A percentile compares a stretch with the other conserved stretches of the same genome.
Evolutionary conservation across 306 rosid genomes (phyloP).

Genomic region (Inga leiocalycina): DNA sequence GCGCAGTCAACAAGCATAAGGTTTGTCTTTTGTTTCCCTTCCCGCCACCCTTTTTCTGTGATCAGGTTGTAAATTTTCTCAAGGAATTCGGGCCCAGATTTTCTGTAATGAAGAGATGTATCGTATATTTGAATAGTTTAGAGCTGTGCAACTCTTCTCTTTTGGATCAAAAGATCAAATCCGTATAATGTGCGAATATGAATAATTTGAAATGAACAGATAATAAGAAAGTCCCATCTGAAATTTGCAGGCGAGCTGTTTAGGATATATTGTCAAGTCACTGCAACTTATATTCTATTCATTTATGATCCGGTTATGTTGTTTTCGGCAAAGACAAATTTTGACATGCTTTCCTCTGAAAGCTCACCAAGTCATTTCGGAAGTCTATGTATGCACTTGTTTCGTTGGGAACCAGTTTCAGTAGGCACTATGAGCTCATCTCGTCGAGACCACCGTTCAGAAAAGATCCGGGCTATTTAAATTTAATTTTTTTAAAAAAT

Average conservation of each 20-base stretch:
- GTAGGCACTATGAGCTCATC: too few relatives aligned
- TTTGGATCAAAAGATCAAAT: slow-evolving; percentile 6
- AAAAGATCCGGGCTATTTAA: too few relatives aligned
- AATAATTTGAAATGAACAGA: slow-evolving; percentile 28
- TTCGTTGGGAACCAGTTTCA: not conserved
- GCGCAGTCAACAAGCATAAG: not conserved
- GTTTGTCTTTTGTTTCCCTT: slow-evolving; percentile 7
- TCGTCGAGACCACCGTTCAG: too few relatives aligned
- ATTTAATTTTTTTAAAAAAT: too few relatives aligned
- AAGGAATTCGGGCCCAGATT: slow-evolving; percentile 32
- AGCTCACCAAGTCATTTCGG: not conserved
- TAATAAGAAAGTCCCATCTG: not conserved
- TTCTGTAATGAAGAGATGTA: slow-evolving; percentile 16
- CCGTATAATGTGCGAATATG: slow-evolving; percentile 27
- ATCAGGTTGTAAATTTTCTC: slow-evolving; percentile 34
- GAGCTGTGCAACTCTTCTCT: not conserved
- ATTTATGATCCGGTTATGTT: not conserved
- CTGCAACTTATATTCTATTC: not conserved
- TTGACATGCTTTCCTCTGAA: not conserved
- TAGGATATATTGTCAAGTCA: not conserved
- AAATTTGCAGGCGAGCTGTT: slow-evolving; percentile 15
- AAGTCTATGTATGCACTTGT: not conserved
- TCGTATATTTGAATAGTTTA: slow-evolving; percentile 17
- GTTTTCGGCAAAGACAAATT: not conserved
- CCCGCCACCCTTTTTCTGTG: not conserved